Base-by-base conservation (phyloP, 805 yeast species). In the Saccharomycopsis vini region DNA sequence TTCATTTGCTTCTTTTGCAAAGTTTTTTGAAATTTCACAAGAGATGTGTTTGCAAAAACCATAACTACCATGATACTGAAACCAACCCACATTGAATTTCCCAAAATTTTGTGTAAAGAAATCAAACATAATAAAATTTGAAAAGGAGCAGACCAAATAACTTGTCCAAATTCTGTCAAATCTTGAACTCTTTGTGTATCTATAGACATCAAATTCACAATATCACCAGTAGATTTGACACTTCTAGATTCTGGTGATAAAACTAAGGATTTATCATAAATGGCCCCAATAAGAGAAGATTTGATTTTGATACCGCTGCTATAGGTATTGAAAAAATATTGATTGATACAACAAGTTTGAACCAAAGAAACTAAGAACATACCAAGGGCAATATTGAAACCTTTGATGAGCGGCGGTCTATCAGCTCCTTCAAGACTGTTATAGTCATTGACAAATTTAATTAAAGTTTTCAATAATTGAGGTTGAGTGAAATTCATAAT, bases 81-180 rank as follows among this genome's bases (percentile, higher is more conserved):
- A 60, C 97, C 97, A 34, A 95, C 81, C 95, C 96, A 86, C 95
- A 89, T 88, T n/a, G 92, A 75, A 47, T 79, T 75, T 30, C 96
- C 96, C 45, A 89, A 62, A 36, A 89, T 63, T 3, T 74, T 72
- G 60, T 87, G 75, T 43, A 89, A 68, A 1, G 92, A 80, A 36
- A 71, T 61, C 49, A 89, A 68, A 68, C 97, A 87, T 45, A 89
- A 62, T 20, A 71, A 56, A 52, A 89, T 77, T 63, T 89, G 95
- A 63, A 88, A 82, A 1, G 97, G 97, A 39, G 95, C 95, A 1
- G 95, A 86, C 95, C 95, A 87, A 40, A 85, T 68, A 43, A 86
- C 70, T 54, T 85, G 81, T 50, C 88, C 74, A 61, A 80, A 76
- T 58, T 84, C 88, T 20, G 82, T 75, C 44, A 87, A 68, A 53